Base-by-base conservation (phyloP, 768 basidiomycete species). In the Lactifluus volemus region DNA sequence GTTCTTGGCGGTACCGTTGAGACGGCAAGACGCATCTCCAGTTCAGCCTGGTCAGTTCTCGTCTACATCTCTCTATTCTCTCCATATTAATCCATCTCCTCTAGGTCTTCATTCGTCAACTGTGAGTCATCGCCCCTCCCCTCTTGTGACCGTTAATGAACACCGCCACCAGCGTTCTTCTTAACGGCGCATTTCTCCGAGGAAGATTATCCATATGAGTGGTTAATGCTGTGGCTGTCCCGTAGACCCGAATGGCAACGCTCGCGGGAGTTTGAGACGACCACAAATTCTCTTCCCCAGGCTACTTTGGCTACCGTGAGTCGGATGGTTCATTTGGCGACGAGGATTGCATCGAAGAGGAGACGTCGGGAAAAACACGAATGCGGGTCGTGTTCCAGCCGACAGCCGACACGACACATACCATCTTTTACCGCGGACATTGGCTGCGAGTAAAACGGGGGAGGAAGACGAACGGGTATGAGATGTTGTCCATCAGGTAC, bases 171-270 rank as follows among this genome's bases (percentile, higher is more conserved):
- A 55, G 61, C 63, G 4, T 65, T 62, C 79, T 92, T 92, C 83
- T 82, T 92, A 54, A 92, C 90, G 15, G 90, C 90, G 9, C 88
- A 92, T 73, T 92, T 92, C 76, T 87, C 84, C 65, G 90, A 92
- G 74, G 90, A 92, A 72, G 90, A 92, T 70, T 88, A 88, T 65
- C 90, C 89, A 4, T 92, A 91, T 67, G 89, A 92, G 73, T 92
- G 89, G 89, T 79, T 92, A 55, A 92, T 92, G 88, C 79, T 91
- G 36, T 92, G 89, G 89, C 82, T 92, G 52, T 88, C 88, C 47
- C 84, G 88, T 54, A 81, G 88, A 76, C 80, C 89, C 45, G 89
- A 92, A 72, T 92, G 89, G 89, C 89, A 92, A 68, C 85, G 89
- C 42, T 90, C 89, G 8, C 83, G 90, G 59, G 90, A 92, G 73